Percentiles rank a stretch among this genome's conserved stretches.
phyloP scores from a whole-genome alignment of 345 rosid genomes.

The Lepidium aucheri region DNA sequence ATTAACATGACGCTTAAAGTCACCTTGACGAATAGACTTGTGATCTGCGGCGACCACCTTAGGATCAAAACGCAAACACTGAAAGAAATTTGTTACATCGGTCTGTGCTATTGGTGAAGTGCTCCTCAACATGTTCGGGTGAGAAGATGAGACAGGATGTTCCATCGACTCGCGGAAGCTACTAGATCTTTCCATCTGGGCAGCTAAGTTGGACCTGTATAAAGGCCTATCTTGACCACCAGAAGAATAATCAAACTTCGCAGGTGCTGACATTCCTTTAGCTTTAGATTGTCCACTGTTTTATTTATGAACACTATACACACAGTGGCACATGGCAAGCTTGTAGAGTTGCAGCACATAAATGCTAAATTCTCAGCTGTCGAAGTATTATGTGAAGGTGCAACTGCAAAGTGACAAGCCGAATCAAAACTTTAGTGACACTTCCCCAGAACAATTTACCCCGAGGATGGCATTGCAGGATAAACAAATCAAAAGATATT shows the following conservation, averaged over 20 bases:
- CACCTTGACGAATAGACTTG: slow-evolving; percentile 67
- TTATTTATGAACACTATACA: slow-evolving; percentile 38
- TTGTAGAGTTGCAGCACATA: slow-evolving; percentile 41
- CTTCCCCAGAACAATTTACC: neutral
- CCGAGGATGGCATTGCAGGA: neutral
- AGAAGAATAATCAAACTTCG: slow-evolving; percentile 81
- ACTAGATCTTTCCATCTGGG: slow-evolving; percentile 76
- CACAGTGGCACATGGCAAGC: slow-evolving; percentile 67
- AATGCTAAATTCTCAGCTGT: slow-evolving; percentile 34
- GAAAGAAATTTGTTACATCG: slow-evolving; percentile 69
- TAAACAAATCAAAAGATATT: neutral
- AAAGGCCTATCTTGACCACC: slow-evolving; percentile 74
- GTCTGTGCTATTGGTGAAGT: slow-evolving; percentile 50
- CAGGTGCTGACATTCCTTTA: slow-evolving; percentile 74
- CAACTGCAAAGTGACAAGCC: slow-evolving; percentile 45
- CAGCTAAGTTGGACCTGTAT: slow-evolving; percentile 73
- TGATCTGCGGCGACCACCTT: slow-evolving; percentile 68
- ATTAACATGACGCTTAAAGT: slow-evolving; percentile 58
- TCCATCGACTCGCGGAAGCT: slow-evolving; percentile 81
- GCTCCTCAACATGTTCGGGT: slow-evolving; percentile 57
- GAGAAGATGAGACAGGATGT: slow-evolving; percentile 60
- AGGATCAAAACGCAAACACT: slow-evolving; percentile 63
- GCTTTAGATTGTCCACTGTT: slow-evolving; percentile 38
- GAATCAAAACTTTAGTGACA: slow-evolving; percentile 11
- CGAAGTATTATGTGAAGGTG: slow-evolving; percentile 1